A percentile compares a stretch with the other conserved stretches of the same genome.
Conservation (phyloP, 305 asterid genomes). For the Nicotiana rustica region DNA sequence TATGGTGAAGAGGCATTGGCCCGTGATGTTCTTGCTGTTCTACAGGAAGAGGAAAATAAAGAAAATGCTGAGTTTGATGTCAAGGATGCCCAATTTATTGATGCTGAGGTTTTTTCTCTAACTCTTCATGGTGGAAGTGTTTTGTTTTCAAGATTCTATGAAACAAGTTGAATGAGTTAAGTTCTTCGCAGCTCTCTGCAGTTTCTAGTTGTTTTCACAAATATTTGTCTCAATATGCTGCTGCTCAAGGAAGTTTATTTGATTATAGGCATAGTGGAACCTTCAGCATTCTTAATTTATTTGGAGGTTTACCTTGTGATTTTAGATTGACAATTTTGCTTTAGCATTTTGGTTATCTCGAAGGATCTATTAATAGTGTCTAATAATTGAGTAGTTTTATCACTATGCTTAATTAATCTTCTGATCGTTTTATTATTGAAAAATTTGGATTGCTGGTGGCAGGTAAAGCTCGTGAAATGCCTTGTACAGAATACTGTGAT, state of each 20-base stretch:
- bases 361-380: not conserved
- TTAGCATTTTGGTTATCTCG: not conserved
- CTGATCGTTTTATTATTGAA: not conserved
- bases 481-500: conserved; percentile 71
- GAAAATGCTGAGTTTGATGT: conserved; percentile 73
- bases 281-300: not conserved
- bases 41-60: conserved; percentile 65
- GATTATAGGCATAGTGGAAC: not conserved
- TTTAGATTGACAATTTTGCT: not conserved
- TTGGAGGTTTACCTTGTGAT: not conserved
- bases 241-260: not conserved
- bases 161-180: not conserved
- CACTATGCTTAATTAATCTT: not conserved
- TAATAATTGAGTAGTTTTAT: not conserved
- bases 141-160: conserved; percentile 25
- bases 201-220: not conserved
- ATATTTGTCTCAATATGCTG: not conserved
- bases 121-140: conserved; percentile 29
- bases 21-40: conserved; percentile 64
- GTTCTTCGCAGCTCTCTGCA: not conserved
- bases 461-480: conserved; percentile 95
- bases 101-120: conserved; percentile 74
- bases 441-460: conserved; percentile 48
- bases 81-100: conserved; percentile 75
- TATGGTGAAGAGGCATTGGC: conserved; percentile 60